Evolutionary conservation across 495 filamentous ascomycete genomes (phyloP), one percentile per base, ranked within the genome.

Genomic region (Pyrenopolyporus hunteri): DNA sequence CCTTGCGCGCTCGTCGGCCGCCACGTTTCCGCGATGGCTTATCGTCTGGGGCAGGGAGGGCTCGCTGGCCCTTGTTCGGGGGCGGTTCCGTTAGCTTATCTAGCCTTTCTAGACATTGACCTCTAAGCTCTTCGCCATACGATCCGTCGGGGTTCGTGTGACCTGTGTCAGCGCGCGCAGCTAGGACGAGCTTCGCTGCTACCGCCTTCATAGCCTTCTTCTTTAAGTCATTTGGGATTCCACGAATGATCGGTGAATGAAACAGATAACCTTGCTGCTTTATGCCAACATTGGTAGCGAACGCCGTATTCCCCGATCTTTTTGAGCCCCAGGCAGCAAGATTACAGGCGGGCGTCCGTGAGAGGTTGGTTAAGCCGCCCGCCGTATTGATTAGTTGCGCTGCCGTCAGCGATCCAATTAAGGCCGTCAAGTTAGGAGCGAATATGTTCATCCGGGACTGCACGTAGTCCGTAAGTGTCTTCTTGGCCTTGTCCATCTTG

Each of bases 171-270:
- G 92, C 87, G 20, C 94, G 89, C 7, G 90, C 90, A 40, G 93
- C 93, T 16, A 98, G 86, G 28, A 95, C 87, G 66, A 97, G 86
- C 74, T 98, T 98, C 22, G 90, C 91, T 8, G 93, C 83, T 29
- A 98, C 92, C 59, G 97, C 96, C 43, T 93, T 92, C 83, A 98
- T 93, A 8, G 93, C 94, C 76, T 98, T 92, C 62, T 88, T 90
- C 70, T 94, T 96, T 23, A 96, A 78, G 57, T 98, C 93, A 57
- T 78, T 85, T 2, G 90, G 91, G 28, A 97, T 89, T 28, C 85
- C 84, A 13, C 88, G 84, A 53, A 98, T 89, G 54, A 98, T 87
- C 4, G 89, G 87, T 2, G 93, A 94, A 65, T 97, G 85, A 76
- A 92, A 98, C 29, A 98, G 83, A 69, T 93, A 98, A 17, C 94